Percentiles rank a stretch among this genome's conserved stretches.
Conservation (phyloP, 1,139 yeast genomes). For the Hemisphaericaspora xylofermentans region DNA sequence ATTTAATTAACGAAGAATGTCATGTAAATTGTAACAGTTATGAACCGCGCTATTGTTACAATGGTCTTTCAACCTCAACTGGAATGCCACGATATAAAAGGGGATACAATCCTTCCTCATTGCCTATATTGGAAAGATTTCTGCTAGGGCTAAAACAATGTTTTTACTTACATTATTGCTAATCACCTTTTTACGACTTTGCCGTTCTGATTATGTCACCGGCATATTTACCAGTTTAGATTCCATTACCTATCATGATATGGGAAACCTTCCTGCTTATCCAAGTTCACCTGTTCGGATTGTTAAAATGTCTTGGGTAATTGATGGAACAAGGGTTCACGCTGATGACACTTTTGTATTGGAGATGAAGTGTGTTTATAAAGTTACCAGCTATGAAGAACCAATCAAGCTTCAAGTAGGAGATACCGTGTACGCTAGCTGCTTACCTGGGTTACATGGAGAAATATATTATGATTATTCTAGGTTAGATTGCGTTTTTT, state of each 20-base stretch:
- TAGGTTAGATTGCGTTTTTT: slow-evolving; percentile 23
- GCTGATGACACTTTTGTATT: slow-evolving; percentile 29
- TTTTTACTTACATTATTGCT: neutral
- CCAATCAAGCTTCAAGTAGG: slow-evolving; percentile 20
- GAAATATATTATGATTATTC: slow-evolving; percentile 22
- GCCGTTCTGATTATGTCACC: neutral
- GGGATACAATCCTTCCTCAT: too few species aligned
- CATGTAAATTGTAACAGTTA: too few species aligned
- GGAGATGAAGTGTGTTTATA: slow-evolving; percentile 26
- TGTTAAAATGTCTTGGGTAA: slow-evolving; percentile 24
- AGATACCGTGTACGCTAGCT: slow-evolving; percentile 28
- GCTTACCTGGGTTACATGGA: slow-evolving; percentile 23
- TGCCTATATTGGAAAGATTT: too few species aligned
- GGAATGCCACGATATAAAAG: too few species aligned
- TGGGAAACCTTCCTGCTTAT: neutral
- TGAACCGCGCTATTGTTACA: too few species aligned
- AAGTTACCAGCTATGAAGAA: slow-evolving; percentile 19
- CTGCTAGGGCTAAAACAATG: too few species aligned
- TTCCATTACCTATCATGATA: slow-evolving; percentile 4
- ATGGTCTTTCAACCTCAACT: too few species aligned
- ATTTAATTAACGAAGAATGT: too few species aligned
- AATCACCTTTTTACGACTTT: neutral
- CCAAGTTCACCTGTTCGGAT: slow-evolving; percentile 25
- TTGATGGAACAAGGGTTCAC: slow-evolving; percentile 17
- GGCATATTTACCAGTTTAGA: slow-evolving; percentile 11